These are phyloP conservation scores for Nicotiana undulata DNA, from an alignment of 257 asterid species.

Conservation along the genomic window DNA sequence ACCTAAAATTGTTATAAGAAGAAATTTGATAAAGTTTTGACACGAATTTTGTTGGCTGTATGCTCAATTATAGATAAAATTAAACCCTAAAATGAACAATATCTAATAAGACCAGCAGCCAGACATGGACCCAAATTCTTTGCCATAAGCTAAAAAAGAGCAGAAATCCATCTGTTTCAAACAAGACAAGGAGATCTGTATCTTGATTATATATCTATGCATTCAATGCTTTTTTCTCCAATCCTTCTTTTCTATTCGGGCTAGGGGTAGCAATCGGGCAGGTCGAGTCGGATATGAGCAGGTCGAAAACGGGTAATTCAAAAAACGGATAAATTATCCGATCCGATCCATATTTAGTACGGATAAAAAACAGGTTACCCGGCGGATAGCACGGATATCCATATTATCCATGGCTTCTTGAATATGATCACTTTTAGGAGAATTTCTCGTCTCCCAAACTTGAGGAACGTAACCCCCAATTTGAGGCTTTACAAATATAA, in stretches of 20 bases:
- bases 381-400: no score
- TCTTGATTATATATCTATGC: neutral
- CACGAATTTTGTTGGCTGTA: neutral
- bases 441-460: no score
- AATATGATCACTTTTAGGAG: no score
- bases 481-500: no score
- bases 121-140: neutral
- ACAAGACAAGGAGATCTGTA: neutral
- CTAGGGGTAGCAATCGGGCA: neutral
- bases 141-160: neutral
- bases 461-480: no score
- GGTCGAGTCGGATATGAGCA: no score
- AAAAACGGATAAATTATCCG: no score
- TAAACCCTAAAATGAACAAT: neutral
- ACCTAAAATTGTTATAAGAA: neutral
- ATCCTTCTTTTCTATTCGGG: neutral
- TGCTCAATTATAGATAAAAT: neutral
- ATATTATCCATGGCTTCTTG: no score
- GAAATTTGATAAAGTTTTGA: neutral
- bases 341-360: no score
- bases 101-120: constrained; percentile 3
- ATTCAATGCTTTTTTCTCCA: neutral
- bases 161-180: neutral
- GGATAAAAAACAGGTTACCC: no score
- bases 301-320: no score